These are phyloP conservation scores for Ramularia endophylla DNA, from an alignment of 2,329 filamentous ascomycete genomes.

Conservation along the genomic window DNA sequence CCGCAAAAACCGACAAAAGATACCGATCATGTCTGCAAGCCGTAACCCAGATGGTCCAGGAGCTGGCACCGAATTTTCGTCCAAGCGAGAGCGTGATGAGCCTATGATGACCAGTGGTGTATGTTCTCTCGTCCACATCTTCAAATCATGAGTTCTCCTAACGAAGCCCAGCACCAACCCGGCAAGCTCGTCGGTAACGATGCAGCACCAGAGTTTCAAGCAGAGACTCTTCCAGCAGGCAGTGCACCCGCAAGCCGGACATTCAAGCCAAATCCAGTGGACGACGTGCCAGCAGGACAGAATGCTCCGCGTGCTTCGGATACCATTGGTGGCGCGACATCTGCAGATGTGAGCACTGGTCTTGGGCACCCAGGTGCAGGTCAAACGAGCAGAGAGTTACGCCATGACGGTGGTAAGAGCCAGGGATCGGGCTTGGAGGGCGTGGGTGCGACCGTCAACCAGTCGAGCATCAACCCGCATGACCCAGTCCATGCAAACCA, in stretches of 20 bases:
- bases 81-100: constrained; percentile 45
- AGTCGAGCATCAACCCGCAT: constrained; percentile 24
- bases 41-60: constrained; percentile 49
- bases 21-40: constrained; percentile 37
- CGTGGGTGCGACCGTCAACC: constrained; percentile 30
- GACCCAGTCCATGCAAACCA: constrained; percentile 33
- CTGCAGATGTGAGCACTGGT: constrained; percentile 48
- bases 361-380: constrained; percentile 47
- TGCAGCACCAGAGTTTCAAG: constrained; percentile 56
- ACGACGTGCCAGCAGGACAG: constrained; percentile 37
- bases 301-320: constrained; percentile 39
- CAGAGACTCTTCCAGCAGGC: constrained; percentile 55
- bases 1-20: too few relatives aligned
- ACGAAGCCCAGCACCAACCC: constrained; percentile 51
- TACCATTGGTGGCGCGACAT: constrained; percentile 48
- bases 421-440: constrained; percentile 36
- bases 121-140: constrained; percentile 27
- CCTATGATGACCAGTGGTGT: constrained; percentile 52
- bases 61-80: constrained; percentile 51
- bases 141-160: background rate
- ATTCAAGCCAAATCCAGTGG: constrained; percentile 40
- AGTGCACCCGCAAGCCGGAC: constrained; percentile 51
- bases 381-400: constrained; percentile 45
- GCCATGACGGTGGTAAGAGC: constrained; percentile 44
- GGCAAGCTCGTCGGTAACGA: constrained; percentile 58